Evolutionary conservation across 306 rosid genomes (phyloP), one percentile per base, ranked within the genome.

Genomic region (Begonia masoniana): DNA sequence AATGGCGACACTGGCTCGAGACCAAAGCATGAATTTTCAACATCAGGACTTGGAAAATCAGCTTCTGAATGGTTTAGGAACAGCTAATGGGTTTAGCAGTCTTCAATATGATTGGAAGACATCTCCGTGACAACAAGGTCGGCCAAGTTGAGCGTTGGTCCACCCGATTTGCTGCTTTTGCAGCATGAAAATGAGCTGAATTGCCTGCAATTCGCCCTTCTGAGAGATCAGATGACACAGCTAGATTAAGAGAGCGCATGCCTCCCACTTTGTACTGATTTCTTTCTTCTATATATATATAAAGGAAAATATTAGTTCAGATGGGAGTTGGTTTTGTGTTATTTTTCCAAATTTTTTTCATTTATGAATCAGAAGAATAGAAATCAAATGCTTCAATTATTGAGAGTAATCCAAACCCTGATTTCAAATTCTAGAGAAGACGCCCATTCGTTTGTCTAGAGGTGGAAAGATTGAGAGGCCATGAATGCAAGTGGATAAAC

Each of bases 51-150:
- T 83, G 72, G 94, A 88, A 41, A 83, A 76, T 73, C 92, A 81
- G 64, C 71, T 83, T 64, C 83, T 86, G 61, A 68, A 81, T 62
- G 94, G 96, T 23, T 69, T 81, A 54, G 95, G 94, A 74, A 80
- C 95, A 8, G 91, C 71, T 47, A 85, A 81, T 43, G 79, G 95
- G 46, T 92, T 69, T 70, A 92, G 57, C 59, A 83, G 72, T 83
- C 78, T 81, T 74, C 94, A 77, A 74, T 91, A 71, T 72, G 99
- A 86, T 69, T 89, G 96, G 89, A 87, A 80, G 71, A 52, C 80
- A 12, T 78, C 91, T 23, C 87, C 87, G 12, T 80, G 78, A 83
- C 67, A 58, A 64, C 71, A 64, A 64, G 54, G 41, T 8, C 54
- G 68, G 62, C 61, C 65, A 54, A 5, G 41, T 14, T 39, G 91